These are phyloP conservation scores for Alternaria tenuissima DNA, from an alignment of 2,329 filamentous ascomycete species.

Conservation along the genomic window DNA sequence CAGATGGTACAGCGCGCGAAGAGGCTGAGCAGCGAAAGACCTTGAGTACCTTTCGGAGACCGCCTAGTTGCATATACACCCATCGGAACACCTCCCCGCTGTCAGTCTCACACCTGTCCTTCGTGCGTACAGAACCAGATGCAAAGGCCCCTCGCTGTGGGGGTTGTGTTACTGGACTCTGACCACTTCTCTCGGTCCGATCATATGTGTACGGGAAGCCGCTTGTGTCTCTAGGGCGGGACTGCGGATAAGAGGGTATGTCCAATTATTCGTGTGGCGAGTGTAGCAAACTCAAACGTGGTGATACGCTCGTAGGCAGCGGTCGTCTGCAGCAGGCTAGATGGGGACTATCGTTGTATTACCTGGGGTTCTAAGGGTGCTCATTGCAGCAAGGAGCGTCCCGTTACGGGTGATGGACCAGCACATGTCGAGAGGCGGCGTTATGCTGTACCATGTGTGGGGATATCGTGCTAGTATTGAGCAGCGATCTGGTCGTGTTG, in stretches of 20 bases:
- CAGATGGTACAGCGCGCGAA: slow-evolving; percentile 1
- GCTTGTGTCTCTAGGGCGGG: slow-evolving; percentile 8
- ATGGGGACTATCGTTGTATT: slow-evolving; percentile 9
- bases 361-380: slow-evolving; percentile 11
- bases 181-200: slow-evolving; percentile 13
- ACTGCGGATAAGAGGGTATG: not conserved
- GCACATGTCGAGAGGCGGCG: slow-evolving; percentile 36
- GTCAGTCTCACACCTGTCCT: slow-evolving; percentile 21
- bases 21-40: slow-evolving; percentile 4
- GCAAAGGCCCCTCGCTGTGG: slow-evolving; percentile 6
- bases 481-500: slow-evolving; percentile 23
- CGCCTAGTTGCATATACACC: slow-evolving; percentile 13
- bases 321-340: slow-evolving; percentile 16
- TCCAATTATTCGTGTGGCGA: slow-evolving; percentile 14
- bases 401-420: slow-evolving; percentile 20
- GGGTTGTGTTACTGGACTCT: slow-evolving; percentile 4
- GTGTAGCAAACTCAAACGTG: slow-evolving; percentile 19
- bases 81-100: slow-evolving; percentile 21
- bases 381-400: slow-evolving; percentile 19
- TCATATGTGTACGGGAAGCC: slow-evolving; percentile 19
- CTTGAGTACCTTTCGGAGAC: slow-evolving; percentile 8
- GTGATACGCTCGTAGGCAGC: slow-evolving; percentile 16
- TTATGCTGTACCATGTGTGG: slow-evolving; percentile 38
- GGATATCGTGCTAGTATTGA: slow-evolving; percentile 30
- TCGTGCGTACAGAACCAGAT: slow-evolving; percentile 3